Conservation (phyloP, 208 protist species). For the Acanthamoeba sp. region DNA sequence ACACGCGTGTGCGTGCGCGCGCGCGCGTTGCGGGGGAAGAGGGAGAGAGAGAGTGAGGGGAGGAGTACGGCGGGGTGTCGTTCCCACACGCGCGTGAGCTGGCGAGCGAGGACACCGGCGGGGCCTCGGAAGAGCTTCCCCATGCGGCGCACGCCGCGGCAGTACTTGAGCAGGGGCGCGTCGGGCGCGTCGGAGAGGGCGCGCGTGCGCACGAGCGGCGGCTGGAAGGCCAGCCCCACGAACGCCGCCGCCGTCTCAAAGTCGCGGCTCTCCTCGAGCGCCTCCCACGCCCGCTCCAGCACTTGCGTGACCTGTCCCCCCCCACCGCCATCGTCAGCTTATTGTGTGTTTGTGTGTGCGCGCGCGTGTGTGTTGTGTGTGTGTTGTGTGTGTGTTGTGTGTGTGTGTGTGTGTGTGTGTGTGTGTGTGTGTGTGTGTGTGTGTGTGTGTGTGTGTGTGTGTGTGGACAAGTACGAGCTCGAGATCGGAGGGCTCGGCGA, state of each 20-base stretch:
- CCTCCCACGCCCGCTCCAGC: background rate
- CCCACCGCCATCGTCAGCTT: background rate
- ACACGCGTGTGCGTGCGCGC: background rate
- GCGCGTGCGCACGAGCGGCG: background rate
- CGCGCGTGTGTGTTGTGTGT: no score
- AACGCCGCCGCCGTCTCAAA: background rate
- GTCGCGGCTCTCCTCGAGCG: background rate
- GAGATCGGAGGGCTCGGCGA: background rate
- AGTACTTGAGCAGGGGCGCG: background rate
- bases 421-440: no score
- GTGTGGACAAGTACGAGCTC: background rate
- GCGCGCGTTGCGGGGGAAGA: no score
- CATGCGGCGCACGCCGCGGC: background rate
- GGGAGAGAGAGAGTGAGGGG: no score
- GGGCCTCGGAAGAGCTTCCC: background rate
- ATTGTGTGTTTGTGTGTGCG: no score
- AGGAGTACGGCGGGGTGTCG: background rate
- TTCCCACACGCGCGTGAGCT: background rate
- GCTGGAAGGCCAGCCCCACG: slow-evolving; percentile 3
- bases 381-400: no score
- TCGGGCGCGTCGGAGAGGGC: background rate
- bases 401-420: no score
- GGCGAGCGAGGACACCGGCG: background rate
- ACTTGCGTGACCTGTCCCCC: background rate
- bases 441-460: no score